A percentile compares a stretch with the other conserved stretches of the same genome.
Conservation (phyloP, 1,139 yeast species). For the Kurtzmaniella quercitrusa region DNA sequence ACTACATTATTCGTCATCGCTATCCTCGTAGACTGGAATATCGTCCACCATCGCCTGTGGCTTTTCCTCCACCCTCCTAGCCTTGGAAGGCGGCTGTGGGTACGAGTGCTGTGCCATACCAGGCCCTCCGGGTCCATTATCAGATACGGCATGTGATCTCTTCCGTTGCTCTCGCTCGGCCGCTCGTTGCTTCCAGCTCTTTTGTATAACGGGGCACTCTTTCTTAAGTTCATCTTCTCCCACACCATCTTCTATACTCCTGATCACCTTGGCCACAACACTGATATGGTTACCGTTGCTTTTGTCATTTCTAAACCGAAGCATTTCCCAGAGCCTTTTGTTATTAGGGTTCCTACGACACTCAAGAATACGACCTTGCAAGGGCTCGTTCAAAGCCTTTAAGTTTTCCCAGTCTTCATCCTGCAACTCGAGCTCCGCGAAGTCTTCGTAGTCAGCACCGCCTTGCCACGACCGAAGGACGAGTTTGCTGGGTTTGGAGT, state of each 20-base stretch:
- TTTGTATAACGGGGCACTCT: constrained; percentile 30
- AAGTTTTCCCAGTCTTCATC: constrained; percentile 81
- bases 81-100: constrained; percentile 10
- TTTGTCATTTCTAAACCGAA: constrained; percentile 92
- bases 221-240: constrained; percentile 67
- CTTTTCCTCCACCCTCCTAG: constrained; percentile 8
- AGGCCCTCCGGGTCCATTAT: constrained; percentile 4
- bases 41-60: constrained; percentile 22
- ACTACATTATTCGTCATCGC: constrained; percentile 26
- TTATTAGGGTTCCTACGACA: constrained; percentile 55
- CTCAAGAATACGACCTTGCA: constrained; percentile 89
- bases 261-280: constrained; percentile 76
- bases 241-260: constrained; percentile 85
- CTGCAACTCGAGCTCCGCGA: constrained; percentile 56
- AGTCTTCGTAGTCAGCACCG: constrained; percentile 58
- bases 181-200: constrained; percentile 34
- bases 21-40: constrained; percentile 41
- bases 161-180: constrained; percentile 20
- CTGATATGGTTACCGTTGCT: constrained; percentile 77
- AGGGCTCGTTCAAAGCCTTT: constrained; percentile 68
- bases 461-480: constrained; percentile 82
- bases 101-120: constrained; percentile 7
- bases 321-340: constrained; percentile 69
- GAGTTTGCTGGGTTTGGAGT: constrained; percentile 62
- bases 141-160: constrained; percentile 3